Percentiles rank a stretch among this genome's conserved stretches.
Evolutionary conservation across 768 basidiomycete species (phyloP).

Genomic region (Termitomyces sp.): DNA sequence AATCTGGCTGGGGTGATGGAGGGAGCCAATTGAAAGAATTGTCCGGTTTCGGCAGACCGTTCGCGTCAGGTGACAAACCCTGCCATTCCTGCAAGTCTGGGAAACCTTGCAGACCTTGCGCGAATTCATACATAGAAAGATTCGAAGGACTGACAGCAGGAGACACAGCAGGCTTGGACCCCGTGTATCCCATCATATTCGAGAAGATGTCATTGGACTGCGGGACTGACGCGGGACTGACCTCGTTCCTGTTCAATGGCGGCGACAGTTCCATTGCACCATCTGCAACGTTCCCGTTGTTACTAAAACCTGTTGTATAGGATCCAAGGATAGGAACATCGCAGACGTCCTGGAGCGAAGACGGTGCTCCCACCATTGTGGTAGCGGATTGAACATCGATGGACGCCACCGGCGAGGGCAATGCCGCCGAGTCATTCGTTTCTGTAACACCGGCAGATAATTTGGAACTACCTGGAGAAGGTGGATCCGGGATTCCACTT

Average conservation of each 20-base stretch:
- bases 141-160: background rate
- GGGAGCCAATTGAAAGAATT: conserved; percentile 16
- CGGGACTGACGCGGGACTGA: background rate
- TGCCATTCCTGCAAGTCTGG: conserved; percentile 4
- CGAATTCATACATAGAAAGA: background rate
- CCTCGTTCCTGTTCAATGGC: background rate
- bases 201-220: background rate
- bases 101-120: background rate
- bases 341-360: conserved; percentile 1
- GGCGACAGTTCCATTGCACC: background rate
- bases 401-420: background rate
- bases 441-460: conserved; percentile 2
- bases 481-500: conserved; percentile 4
- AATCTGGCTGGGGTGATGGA: background rate
- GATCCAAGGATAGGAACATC: background rate
- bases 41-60: conserved; percentile 12
- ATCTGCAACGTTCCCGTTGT: background rate
- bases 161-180: conserved; percentile 12
- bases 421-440: background rate
- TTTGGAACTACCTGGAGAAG: conserved; percentile 10
- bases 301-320: background rate
- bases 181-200: background rate
- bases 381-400: conserved; percentile 11
- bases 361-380: conserved; percentile 18
- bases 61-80: conserved; percentile 2